Evolutionary conservation across 2,329 filamentous ascomycete species (phyloP).

Genomic region (Onygena corvina): DNA sequence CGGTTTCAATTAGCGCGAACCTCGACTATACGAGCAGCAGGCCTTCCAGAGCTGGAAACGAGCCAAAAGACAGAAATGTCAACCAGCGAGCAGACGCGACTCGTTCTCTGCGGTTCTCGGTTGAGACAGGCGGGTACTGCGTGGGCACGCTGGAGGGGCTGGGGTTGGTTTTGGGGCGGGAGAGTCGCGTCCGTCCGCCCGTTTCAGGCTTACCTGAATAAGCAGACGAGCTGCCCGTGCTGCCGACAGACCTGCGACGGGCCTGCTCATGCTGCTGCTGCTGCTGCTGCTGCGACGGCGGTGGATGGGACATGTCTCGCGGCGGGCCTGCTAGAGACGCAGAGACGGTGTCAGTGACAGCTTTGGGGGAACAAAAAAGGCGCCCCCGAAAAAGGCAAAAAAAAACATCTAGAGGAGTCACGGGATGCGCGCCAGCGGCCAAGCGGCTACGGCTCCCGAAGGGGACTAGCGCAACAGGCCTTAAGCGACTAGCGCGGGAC

Average conservation of each 20-base stretch:
- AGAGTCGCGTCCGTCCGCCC: slow-evolving; percentile 7
- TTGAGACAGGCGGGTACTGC: neutral
- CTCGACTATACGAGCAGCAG: neutral
- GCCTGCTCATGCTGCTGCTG: slow-evolving; percentile 24
- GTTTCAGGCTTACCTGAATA: slow-evolving; percentile 26
- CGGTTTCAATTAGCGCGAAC: neutral
- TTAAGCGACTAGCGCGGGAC: slow-evolving; percentile 1
- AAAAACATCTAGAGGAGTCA: neutral
- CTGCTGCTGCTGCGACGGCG: no score
- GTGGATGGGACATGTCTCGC: slow-evolving; percentile 29
- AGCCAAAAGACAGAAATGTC: neutral
- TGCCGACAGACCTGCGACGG: slow-evolving; percentile 28
- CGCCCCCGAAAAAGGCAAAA: neutral
- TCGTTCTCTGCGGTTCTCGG: neutral
- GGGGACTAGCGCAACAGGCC: neutral
- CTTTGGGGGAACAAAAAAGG: slow-evolving; percentile 3
- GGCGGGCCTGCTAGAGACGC: slow-evolving; percentile 9
- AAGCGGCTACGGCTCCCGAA: neutral
- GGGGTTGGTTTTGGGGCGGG: neutral
- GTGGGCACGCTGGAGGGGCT: neutral
- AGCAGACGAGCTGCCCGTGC: slow-evolving; percentile 27
- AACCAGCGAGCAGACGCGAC: neutral
- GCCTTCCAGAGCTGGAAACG: neutral
- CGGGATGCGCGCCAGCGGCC: slow-evolving; percentile 1
- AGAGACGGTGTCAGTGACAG: slow-evolving; percentile 7